These are phyloP conservation scores for Penicillium soppii DNA, from an alignment of 495 filamentous ascomycete genomes.

Conservation along the genomic window DNA sequence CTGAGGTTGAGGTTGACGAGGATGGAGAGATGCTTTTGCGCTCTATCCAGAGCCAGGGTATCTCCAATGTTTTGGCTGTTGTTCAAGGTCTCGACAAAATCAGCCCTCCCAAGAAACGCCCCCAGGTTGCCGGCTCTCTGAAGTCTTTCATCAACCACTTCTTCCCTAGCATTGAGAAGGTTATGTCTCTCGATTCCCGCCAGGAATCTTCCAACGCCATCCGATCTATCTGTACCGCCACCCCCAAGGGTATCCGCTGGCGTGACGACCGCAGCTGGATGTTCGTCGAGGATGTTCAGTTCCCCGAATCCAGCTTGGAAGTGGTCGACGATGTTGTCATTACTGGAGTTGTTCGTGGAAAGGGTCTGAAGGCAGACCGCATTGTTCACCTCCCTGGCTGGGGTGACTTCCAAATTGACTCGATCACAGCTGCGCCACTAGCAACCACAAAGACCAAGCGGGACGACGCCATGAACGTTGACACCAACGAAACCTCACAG, in stretches of 20 bases:
- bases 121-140: conserved; percentile 73
- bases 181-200: conserved; percentile 78
- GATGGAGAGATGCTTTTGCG: conserved; percentile 78
- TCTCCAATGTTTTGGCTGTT: conserved; percentile 79
- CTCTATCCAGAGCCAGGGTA: conserved; percentile 86
- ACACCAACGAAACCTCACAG: conserved; percentile 49
- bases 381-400: conserved; percentile 90
- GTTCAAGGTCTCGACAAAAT: conserved; percentile 77
- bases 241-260: conserved; percentile 90
- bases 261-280: conserved; percentile 94
- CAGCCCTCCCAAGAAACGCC: conserved; percentile 72
- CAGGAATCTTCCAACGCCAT: conserved; percentile 90
- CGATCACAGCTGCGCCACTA: conserved; percentile 72
- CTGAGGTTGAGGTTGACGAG: conserved; percentile 77
- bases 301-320: conserved; percentile 52
- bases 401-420: conserved; percentile 92
- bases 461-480: conserved; percentile 69
- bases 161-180: conserved; percentile 83
- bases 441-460: conserved; percentile 51
- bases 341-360: conserved; percentile 86
- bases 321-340: conserved; percentile 60
- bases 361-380: conserved; percentile 82
- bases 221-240: conserved; percentile 83
- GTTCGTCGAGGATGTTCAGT: conserved; percentile 78
- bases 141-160: conserved; percentile 92